A percentile compares a stretch with the other conserved stretches of the same genome.
Conservation (phyloP, 139 green algal species). For the Mychonastes homosphaera region DNA sequence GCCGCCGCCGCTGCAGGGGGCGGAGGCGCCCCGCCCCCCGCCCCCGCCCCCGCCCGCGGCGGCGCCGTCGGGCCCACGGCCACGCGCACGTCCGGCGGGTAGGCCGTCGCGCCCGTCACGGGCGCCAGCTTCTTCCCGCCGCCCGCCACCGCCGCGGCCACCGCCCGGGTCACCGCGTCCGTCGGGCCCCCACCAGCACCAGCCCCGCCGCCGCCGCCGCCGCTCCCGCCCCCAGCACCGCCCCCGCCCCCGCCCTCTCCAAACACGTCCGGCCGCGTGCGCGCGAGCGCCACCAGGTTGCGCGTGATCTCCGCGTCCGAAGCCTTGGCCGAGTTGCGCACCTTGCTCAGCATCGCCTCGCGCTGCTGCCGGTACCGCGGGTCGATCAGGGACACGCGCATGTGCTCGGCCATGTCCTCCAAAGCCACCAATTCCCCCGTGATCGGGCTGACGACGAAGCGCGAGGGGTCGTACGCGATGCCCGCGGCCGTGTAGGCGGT, state of each 20-base stretch:
- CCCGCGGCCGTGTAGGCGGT: constrained; percentile 13
- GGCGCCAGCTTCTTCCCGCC: too few relatives aligned
- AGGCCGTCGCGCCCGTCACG: too few relatives aligned
- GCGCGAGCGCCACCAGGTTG: constrained; percentile 81
- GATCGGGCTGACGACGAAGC: constrained; percentile 90
- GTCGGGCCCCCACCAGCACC: too few relatives aligned
- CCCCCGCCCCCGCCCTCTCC: constrained; percentile 24
- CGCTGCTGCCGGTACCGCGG: constrained; percentile 81
- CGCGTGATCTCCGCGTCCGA: constrained; percentile 85
- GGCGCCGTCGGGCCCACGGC: too few relatives aligned
- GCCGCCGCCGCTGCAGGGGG: too few relatives aligned
- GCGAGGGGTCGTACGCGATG: constrained; percentile 44
- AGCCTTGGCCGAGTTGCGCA: constrained; percentile 63
- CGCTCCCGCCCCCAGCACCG: too few relatives aligned
- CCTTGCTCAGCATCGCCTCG: constrained; percentile 87
- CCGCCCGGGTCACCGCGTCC: too few relatives aligned
- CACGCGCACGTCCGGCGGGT: too few relatives aligned
- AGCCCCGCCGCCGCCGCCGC: too few relatives aligned
- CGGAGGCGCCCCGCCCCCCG: too few relatives aligned
- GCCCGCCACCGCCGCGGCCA: too few relatives aligned
- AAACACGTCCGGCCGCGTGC: constrained; percentile 91
- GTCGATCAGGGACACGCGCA: constrained; percentile 75
- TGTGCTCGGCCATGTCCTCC: constrained; percentile 70
- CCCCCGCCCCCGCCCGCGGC: too few relatives aligned
- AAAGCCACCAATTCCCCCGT: constrained; percentile 75